A percentile compares a stretch with the other conserved stretches of the same genome.
These are phyloP conservation scores for Globisporangium emineosum DNA, from an alignment of 352 stramenopile genomes.

Conservation along the genomic window DNA sequence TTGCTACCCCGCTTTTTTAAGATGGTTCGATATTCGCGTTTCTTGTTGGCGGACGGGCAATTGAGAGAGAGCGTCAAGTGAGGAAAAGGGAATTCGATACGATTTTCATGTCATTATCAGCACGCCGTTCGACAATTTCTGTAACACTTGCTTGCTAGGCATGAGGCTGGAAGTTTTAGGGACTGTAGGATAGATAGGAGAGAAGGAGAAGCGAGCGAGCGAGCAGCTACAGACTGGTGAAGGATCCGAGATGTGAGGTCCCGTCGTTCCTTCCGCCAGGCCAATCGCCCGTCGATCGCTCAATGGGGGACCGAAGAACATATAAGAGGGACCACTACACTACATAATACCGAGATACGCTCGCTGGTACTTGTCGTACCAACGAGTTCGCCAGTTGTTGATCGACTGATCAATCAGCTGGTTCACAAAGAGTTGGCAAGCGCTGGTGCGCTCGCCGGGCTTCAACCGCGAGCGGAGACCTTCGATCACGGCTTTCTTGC, in stretches of 20 bases:
- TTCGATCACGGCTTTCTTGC: constrained; percentile 72
- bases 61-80: not conserved
- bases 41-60: not conserved
- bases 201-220: not conserved
- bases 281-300: not conserved
- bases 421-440: constrained; percentile 82
- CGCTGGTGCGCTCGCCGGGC: constrained; percentile 72
- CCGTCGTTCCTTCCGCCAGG: not conserved
- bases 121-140: not conserved
- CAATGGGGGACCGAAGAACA: not conserved
- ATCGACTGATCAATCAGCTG: constrained; percentile 85
- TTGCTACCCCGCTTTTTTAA: not conserved
- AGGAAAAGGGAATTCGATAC: not conserved
- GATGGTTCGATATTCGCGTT: not conserved
- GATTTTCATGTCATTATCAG: constrained; percentile 1
- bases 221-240: not conserved
- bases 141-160: not conserved
- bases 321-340: constrained; percentile 7
- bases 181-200: not conserved
- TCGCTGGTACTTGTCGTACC: constrained; percentile 91
- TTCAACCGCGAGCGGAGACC: constrained; percentile 75
- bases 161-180: not conserved
- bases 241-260: not conserved
- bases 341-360: constrained; percentile 85
- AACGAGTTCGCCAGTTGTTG: constrained; percentile 88